phyloP scores from a whole-genome alignment of 2,329 filamentous ascomycete genomes.

The Sporothrix brunneoviolacea region DNA sequence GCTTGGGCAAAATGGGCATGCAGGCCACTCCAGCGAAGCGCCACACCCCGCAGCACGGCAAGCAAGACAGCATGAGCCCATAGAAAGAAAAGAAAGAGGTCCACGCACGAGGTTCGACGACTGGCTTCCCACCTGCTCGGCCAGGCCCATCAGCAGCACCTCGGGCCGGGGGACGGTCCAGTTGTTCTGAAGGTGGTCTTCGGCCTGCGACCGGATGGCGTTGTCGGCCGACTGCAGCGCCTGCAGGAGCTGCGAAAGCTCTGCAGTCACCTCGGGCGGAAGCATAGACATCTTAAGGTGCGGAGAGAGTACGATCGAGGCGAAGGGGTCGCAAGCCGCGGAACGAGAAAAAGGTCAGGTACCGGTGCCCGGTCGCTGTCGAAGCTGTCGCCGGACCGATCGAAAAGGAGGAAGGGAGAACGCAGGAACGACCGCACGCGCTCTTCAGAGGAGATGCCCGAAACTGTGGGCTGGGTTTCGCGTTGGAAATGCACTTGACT shows the following conservation, averaged over 20 bases:
- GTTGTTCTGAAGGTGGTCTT: constrained; percentile 83
- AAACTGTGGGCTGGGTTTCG: background rate
- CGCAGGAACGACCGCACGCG: background rate
- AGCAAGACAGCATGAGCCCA: background rate
- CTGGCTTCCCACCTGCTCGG: constrained; percentile 81
- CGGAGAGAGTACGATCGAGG: constrained; percentile 3
- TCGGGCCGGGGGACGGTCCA: constrained; percentile 81
- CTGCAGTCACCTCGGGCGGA: constrained; percentile 73
- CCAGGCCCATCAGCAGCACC: constrained; percentile 85
- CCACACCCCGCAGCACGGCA: background rate
- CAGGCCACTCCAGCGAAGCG: background rate
- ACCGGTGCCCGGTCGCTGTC: constrained; percentile 3
- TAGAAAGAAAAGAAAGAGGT: background rate
- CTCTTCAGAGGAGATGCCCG: background rate
- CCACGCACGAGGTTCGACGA: constrained; percentile 61
- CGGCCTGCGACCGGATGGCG: constrained; percentile 71
- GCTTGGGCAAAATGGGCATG: no score
- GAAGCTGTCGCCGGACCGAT: background rate
- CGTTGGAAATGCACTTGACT: background rate
- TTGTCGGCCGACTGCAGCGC: constrained; percentile 90
- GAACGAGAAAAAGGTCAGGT: constrained; percentile 7
- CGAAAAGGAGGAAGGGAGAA: background rate
- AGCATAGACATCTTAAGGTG: constrained; percentile 67
- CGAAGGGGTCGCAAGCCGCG: background rate
- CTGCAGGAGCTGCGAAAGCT: constrained; percentile 79